Evolutionary conservation across 2,329 filamentous ascomycete genomes (phyloP).

Genomic region (Hymenoscyphus salicellus): DNA sequence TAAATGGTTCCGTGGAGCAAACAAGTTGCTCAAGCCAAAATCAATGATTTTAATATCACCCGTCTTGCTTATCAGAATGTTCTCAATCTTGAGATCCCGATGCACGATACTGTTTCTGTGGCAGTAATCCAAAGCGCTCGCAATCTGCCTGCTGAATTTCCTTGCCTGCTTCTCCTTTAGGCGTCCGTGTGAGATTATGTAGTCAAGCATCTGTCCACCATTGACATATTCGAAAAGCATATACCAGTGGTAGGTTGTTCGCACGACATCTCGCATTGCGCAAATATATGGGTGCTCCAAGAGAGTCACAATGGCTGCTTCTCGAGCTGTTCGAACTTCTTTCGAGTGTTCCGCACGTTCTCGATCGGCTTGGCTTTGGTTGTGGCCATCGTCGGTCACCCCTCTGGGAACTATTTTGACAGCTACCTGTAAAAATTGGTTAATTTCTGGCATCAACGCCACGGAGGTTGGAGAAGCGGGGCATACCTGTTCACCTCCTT

Average conservation of each 20-base stretch:
- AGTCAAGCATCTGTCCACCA: constrained; percentile 98
- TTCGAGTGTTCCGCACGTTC: constrained; percentile 95
- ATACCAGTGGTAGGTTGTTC: constrained; percentile 98
- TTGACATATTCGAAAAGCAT: constrained; percentile 99
- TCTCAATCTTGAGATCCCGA: constrained; percentile 96
- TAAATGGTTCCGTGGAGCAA: constrained; percentile 77
- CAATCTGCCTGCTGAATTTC: constrained; percentile 96
- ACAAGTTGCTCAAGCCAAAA: constrained; percentile 95
- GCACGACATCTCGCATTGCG: constrained; percentile 89
- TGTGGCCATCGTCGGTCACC: constrained; percentile 74
- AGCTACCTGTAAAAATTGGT: constrained; percentile 64
- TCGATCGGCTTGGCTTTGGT: constrained; percentile 66
- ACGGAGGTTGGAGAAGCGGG: neutral
- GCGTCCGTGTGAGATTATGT: constrained; percentile 97
- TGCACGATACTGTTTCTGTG: constrained; percentile 98
- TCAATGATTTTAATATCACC: constrained; percentile 99
- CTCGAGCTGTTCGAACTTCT: constrained; percentile 89
- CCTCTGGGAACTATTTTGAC: constrained; percentile 95
- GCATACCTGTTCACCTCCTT: constrained; percentile 81
- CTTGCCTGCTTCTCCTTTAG: constrained; percentile 97
- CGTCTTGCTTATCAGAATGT: constrained; percentile 97
- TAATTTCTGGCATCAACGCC: constrained; percentile 15
- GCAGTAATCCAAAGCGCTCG: constrained; percentile 93
- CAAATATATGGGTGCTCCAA: constrained; percentile 95
- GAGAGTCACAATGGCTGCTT: constrained; percentile 93